phyloP scores from a whole-genome alignment of 2,329 filamentous ascomycete genomes.

The Trichoderma breve region DNA sequence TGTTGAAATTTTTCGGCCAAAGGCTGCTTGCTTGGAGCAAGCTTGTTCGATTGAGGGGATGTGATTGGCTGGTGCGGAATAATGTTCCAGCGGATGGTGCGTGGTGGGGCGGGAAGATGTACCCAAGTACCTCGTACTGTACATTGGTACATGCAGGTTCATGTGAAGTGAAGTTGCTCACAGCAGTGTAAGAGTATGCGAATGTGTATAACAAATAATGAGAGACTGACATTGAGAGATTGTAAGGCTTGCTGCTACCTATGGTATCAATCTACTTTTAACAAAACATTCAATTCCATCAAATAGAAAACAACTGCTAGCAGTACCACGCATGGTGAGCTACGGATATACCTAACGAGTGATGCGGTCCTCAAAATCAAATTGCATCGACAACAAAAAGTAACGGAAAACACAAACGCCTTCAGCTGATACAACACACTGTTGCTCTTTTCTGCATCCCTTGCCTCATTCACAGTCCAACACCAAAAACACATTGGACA shows the following conservation, averaged over 20 bases:
- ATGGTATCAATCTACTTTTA: not conserved
- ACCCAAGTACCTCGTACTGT: not conserved
- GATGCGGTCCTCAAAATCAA: not conserved
- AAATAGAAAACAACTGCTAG: not conserved
- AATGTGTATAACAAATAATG: not conserved
- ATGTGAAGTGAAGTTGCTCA: not conserved
- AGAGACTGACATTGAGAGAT: not conserved
- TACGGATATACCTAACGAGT: conserved; percentile 11
- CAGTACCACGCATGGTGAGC: conserved; percentile 1
- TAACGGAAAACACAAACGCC: not conserved
- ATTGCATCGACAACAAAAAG: not conserved
- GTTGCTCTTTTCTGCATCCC: not conserved
- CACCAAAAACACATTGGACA: not conserved
- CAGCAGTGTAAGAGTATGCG: not conserved
- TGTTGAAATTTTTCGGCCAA: conserved; percentile 20
- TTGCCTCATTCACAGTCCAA: not conserved
- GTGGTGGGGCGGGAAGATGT: not conserved
- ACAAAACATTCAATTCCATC: not conserved
- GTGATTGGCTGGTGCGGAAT: conserved; percentile 24
- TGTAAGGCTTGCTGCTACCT: not conserved
- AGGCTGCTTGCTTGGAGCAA: not conserved
- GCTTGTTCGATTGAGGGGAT: conserved; percentile 1
- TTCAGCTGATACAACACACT: not conserved
- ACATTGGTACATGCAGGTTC: not conserved
- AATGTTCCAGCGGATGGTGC: conserved; percentile 14